Evolutionary conservation across 306 rosid species (phyloP), one percentile per base, ranked within the genome.

Genomic region (Inga oerstediana): DNA sequence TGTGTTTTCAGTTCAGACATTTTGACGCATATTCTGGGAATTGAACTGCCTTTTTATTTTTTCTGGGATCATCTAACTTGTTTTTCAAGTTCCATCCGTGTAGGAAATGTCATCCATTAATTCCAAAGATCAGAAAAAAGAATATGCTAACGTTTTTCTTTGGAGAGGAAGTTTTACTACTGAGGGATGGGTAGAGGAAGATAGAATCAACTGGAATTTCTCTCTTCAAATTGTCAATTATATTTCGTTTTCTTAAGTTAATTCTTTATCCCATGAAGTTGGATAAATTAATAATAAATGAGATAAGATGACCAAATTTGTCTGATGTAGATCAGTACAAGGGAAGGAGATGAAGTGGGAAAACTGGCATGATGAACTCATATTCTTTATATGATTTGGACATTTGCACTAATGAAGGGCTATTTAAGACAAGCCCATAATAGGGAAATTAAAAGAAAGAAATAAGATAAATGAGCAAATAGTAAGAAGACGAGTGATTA

Each of bases 1-100:
- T 86, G 81, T 24, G 48, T 80, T 85, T 58, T 71, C 54, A 69
- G 39, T 81, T 78, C 82, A 10, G 16, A 30, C 37, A 1, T 79
- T 80, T 22, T 78, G 46, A 77, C 79, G 39, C 73, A 77, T 72
- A 54, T 45, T 61, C 56, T 72, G 56, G 73, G 52, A 62, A 61
- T 51, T 54, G 37, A 77, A 56, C 52, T 62, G 22, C 54, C 14
- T 56, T 19, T 39, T 30, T 75, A 56, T 15, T 19, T 74, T 48
- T n/a, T 61, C 3, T 15, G 30, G 82, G 20, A 43, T 64, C 72
- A 14, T 75, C 34, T 58, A 39, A 15, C 79, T 59, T 11, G 56
- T 64, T 58, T 78, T 67, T 71, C 72, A 27, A 37, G 81, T 84
- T 46, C 69, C 66, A 71, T 56, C 30, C 70, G 13, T 65, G 24